Evolutionary conservation across 148 eudicot species (phyloP), one percentile per base, ranked within the genome.

Genomic region (Agrostemma githago): DNA sequence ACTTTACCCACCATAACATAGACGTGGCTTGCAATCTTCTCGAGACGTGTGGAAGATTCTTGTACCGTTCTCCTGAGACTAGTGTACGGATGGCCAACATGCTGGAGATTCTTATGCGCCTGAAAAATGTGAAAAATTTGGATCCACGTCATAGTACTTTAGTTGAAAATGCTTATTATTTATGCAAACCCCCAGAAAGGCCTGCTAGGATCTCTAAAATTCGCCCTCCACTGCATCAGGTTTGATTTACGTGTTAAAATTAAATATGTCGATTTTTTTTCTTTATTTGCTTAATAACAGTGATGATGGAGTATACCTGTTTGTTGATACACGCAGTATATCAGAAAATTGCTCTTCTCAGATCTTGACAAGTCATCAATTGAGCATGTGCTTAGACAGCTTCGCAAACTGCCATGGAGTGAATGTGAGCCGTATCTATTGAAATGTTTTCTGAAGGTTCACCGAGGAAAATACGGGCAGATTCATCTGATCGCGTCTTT

Each of bases 1-100:
- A 94, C 72, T 94, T 94, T 83, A 84, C 87, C 37, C 98, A 94
- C 82, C 98, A 94, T 82, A 94, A 92, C 79, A 94, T 94, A 70
- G 98, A 94, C 71, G 98, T 94, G 77, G 98, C 98, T 69, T 94
- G 98, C 90, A 94, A 88, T 85, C 98, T 94, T 84, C 90, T 94
- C 78, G 98, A 94, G 87, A 94, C 97, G 34, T 91, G 98, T 82
- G 98, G 98, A 56, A 91, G 97, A 40, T 94, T 89, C 76, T 85
- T 94, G 19, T 92, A 94, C 83, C 96, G 98, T 46, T 91, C 96
- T 72, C 97, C 98, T 73, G 98, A 94, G 80, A 94, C 98, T 72
- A 75, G 81, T 58, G 83, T 92, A 57, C 97, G 98, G 60, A 94
- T 94, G 98, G 86, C 88, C 37, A 94, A 94, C 87, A 94, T 94